Evolutionary conservation across 768 basidiomycete genomes (phyloP), one percentile per base, ranked within the genome.

Genomic region (Auricularia auricula-judae): DNA sequence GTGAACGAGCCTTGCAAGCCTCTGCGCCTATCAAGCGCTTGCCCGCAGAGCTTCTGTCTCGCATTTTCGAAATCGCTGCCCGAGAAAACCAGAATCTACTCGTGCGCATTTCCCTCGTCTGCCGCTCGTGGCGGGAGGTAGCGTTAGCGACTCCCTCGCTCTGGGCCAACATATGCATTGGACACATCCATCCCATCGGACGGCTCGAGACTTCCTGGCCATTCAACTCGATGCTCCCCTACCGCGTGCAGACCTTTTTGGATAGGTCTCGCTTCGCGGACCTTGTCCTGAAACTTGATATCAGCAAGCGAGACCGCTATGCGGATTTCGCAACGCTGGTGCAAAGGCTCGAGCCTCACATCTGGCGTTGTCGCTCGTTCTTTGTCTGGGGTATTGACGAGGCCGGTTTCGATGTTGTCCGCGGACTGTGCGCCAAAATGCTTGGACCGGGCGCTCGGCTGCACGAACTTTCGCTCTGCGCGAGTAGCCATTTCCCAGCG

Each of bases 51-150:
- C 18, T 60, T 8, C 59, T 60, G 16, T 60, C 59, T 16, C 59
- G 36, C 33, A 60, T 60, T 7, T 60, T 60, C 23, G 42, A 64
- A 21, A 10, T 21, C 16, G 47, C 47, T 11, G 47, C 47, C 1
- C 47, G 21, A 21, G 21, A 18, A 18, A 10, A 51, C 47, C 47
- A 51, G 47, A 51, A 51, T 18, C 14, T 51, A 8, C 47, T 18
- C 47, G 4, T 10, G 14, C 47, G 47, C 47, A 47, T 56, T 1
- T 64, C 63, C 3, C 63, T 51, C 18, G 63, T 64, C 4, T 64
- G 63, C 36, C 63, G 53, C 47, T 21, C 16, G 34, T 64, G 63
- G 63, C 51, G 63, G 33, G 63, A 64, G 29, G 59, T 60, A n/a
- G 29, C 59, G 18, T 23, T 60, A 5, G 14, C 33, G 21, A 60